Base-by-base conservation (phyloP, 1,284 basidiomycete genomes). In the Ustilago shanxiensis region DNA sequence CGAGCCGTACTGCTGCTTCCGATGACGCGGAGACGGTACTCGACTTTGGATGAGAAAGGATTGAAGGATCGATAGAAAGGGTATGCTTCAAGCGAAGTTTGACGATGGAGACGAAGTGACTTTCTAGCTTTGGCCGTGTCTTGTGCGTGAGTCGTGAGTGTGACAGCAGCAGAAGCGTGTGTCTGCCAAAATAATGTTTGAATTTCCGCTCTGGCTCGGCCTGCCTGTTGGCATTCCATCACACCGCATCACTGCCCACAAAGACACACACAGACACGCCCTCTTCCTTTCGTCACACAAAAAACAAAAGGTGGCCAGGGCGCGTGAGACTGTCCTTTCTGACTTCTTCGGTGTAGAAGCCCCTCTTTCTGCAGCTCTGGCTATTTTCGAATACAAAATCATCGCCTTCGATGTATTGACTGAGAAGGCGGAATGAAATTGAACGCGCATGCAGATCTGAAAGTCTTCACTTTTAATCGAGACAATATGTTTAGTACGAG, bases 311-410 rank as follows among this genome's bases (percentile, higher is more conserved):
- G 54, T 64, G 63, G 64, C 64, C 59, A 51, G 64, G 24, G 64
- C 64, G 64, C 64, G 64, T 66, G 64, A 66, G 64, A 24, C 55
- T n/a, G 10, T 20, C 20, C 10, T 44, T 20, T 16, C 37, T n/a
- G 18, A n/a, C n/a, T n/a, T n/a, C n/a, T n/a, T n/a, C n/a, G n/a
- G n/a, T n/a, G 33, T 3, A 45, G 22, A 33, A 54, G 39, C 31
- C 47, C 47, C 47, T 49, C 24, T 44, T n/a, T n/a, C 14, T 39
- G 37, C 41, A 44, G 41, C 41, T 49, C 22, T 49, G 26, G 24
- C 26, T 28, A 26, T 28, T 49, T 49, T 49, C 24, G 47, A 26
- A 54, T 35, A 37, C 52, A 54, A 54, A 37, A 44, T 29, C 1
- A 16, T 2, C n/a, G 0, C 22, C n/a, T 6, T 49, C 24, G 26